Percentiles rank a stretch among this genome's conserved stretches.
Evolutionary conservation across 2,329 filamentous ascomycete genomes (phyloP).

Genomic region (Teratosphaeria pseudoeucalypti): DNA sequence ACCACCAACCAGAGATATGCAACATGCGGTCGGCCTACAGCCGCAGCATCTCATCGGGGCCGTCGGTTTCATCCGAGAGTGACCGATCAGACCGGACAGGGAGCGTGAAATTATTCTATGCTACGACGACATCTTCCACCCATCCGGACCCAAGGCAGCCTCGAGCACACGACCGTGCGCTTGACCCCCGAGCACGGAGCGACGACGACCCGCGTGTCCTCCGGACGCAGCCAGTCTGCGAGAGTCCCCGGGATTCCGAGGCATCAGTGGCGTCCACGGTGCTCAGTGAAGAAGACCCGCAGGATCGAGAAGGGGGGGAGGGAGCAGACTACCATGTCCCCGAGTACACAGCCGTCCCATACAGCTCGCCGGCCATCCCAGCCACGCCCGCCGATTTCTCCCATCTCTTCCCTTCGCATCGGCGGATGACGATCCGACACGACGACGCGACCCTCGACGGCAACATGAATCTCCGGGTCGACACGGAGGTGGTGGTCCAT

Average conservation of each 20-base stretch:
- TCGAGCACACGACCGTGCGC: conserved; percentile 19
- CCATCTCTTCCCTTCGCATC: conserved; percentile 73
- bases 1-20: conserved; percentile 19
- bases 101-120: conserved; percentile 16
- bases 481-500: conserved; percentile 56
- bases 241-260: conserved; percentile 50
- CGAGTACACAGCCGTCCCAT: conserved; percentile 50
- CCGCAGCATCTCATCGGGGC: conserved; percentile 11
- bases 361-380: conserved; percentile 44
- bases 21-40: conserved; percentile 22
- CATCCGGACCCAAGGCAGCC: conserved; percentile 13
- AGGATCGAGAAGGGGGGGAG: conserved; percentile 36
- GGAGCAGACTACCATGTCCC: conserved; percentile 47
- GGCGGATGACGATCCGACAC: conserved; percentile 72
- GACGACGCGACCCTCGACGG: conserved; percentile 85
- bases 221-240: conserved; percentile 9
- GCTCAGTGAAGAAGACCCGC: conserved; percentile 42
- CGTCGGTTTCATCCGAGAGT: conserved; percentile 14
- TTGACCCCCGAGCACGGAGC: conserved; percentile 11
- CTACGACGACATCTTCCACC: conserved; percentile 19
- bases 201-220: conserved; percentile 11
- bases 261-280: conserved; percentile 73
- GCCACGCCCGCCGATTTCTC: conserved; percentile 76
- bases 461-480: conserved; percentile 91
- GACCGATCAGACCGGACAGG: conserved; percentile 8